Conservation (phyloP, 208 protist genomes). For the Phytomonas sp. region DNA sequence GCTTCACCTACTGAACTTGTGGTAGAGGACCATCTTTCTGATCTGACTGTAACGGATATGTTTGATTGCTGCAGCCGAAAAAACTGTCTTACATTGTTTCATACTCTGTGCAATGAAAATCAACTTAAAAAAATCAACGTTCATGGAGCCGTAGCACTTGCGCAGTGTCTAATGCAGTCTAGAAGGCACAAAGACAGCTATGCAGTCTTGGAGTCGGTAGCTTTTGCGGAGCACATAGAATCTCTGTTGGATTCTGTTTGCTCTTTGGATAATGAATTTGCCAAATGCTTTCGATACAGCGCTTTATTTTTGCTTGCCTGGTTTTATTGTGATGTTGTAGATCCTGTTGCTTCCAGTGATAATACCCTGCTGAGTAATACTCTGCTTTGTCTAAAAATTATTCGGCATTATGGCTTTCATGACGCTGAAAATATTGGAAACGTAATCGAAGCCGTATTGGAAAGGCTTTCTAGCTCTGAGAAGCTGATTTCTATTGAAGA, state of each 20-base stretch:
- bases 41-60: neutral
- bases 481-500: neutral
- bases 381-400: neutral
- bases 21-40: neutral
- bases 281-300: constrained; percentile 3
- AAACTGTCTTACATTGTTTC: neutral
- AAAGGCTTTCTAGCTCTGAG: neutral
- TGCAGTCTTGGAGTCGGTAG: neutral
- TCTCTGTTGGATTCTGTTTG: neutral
- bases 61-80: neutral
- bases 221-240: neutral
- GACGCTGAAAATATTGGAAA: neutral
- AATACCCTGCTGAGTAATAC: neutral
- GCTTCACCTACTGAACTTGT: neutral
- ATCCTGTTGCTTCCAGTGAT: neutral
- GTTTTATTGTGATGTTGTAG: neutral
- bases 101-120: neutral
- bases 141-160: neutral
- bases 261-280: constrained; percentile 1
- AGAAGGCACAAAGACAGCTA: neutral
- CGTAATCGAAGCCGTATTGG: neutral
- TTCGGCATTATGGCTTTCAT: constrained; percentile 2
- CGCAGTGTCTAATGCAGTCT: neutral
- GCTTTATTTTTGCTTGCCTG: constrained; percentile 6
- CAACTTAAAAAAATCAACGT: neutral